Evolutionary conservation across 2,329 filamentous ascomycete genomes (phyloP), one percentile per base, ranked within the genome.

Genomic region (Diaporthe velutina): DNA sequence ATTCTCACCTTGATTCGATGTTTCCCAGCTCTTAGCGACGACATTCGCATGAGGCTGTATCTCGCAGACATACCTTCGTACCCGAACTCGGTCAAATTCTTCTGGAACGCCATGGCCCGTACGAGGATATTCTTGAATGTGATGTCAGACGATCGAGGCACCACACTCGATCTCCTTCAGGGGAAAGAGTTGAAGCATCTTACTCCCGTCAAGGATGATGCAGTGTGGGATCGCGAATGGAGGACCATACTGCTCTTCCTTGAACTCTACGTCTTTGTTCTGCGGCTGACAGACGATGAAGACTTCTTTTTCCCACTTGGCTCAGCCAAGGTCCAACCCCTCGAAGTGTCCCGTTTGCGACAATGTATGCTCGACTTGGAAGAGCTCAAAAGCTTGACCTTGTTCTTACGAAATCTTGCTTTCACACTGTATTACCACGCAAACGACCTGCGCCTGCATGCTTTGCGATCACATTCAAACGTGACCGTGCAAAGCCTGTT

Each of bases 1-100:
- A 95, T 95, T 3, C 87, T 98, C 52, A 96, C 94, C 0, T 85
- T 99, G 4, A 86, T 98, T 5, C 91, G 94, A 74, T 96, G 95
- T 79, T 98, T 98, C 78, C 95, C 96, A 12, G 86, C 88, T 9
- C 90, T 91, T 75, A 93, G 92, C 4, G 96, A 98, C 80, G 95
- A 98, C 75, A 97, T 98, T 75, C 93, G 96, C 30, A 98, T 98
- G 95, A 96, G 95, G 85, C 87, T 98, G 0, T 98, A 97, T 80
- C 88, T 97, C 54, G 94, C 95, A 0, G 91, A 93, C 57, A 87
- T 94, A 6, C 84, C 88, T 3, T 84, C 80, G 80, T 76, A 80
- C 13, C 60, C 92, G 12, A 93, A 94, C 0, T 92, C 94, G 0
- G 92, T 96, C 74, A 93, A 93, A 78, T 98, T 95, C 80, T 94